Conservation (phyloP, 2,329 filamentous ascomycete species). For the Aspergillus neotritici region DNA sequence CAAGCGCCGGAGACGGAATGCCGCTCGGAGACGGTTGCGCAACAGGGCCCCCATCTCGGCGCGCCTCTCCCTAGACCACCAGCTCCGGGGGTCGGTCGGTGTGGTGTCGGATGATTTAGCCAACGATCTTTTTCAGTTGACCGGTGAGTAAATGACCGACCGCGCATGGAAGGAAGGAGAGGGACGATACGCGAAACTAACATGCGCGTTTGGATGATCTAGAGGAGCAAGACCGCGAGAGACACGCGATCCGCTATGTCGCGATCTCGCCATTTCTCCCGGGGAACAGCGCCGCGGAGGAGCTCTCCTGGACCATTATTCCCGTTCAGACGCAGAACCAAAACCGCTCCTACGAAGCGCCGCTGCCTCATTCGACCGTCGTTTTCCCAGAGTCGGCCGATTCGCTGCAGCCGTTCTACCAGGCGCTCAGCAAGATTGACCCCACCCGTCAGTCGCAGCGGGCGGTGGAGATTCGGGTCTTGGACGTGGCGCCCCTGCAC, state of each 20-base stretch:
- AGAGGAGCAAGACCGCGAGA: constrained; percentile 19
- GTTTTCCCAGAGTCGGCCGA: constrained; percentile 68
- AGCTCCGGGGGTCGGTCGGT: constrained; percentile 77
- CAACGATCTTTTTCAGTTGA: constrained; percentile 66
- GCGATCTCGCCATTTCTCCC: constrained; percentile 45
- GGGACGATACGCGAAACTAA: too few relatives aligned
- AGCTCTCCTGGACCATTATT: constrained; percentile 76
- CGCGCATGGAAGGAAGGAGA: too few relatives aligned
- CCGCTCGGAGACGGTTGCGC: constrained; percentile 37
- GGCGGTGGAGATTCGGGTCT: constrained; percentile 74
- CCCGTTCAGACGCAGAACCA: constrained; percentile 57
- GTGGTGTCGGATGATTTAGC: constrained; percentile 83
- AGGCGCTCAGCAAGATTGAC: constrained; percentile 64
- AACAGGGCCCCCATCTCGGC: constrained; percentile 72
- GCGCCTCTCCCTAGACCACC: constrained; percentile 76
- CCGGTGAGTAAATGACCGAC: constrained; percentile 41
- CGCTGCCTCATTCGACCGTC: constrained; percentile 69
- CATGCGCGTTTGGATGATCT: too few relatives aligned
- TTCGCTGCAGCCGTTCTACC: constrained; percentile 73
- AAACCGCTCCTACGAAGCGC: constrained; percentile 48
- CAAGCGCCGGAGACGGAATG: constrained; percentile 49
- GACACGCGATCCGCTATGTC: constrained; percentile 35
- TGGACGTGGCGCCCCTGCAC: constrained; percentile 72
- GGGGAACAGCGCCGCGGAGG: constrained; percentile 44
- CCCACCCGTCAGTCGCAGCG: constrained; percentile 71